Percentiles rank a stretch among this genome's conserved stretches.
phyloP scores from a whole-genome alignment of 106 monocot genomes.

The Allium cepa region DNA sequence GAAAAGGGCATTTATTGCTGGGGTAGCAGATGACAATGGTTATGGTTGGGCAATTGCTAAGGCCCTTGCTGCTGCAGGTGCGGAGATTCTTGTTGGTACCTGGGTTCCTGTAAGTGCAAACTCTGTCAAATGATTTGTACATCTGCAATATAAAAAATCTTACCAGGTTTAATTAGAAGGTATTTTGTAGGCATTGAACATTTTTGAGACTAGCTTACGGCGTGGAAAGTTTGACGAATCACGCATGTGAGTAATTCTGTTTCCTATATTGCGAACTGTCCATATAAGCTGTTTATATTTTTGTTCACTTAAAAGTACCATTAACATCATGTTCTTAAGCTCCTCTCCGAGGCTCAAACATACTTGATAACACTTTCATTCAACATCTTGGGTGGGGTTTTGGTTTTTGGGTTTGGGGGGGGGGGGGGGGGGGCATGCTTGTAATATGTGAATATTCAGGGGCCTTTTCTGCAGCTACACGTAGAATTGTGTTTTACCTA shows the following conservation, averaged over 20 bases:
- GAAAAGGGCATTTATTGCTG: slow-evolving; percentile 91
- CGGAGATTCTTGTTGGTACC: slow-evolving; percentile 94
- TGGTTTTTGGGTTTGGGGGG: too few species aligned
- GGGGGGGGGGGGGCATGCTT: too few species aligned
- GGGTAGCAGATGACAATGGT: slow-evolving; percentile 94
- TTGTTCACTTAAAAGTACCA: too few species aligned
- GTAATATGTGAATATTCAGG: too few species aligned
- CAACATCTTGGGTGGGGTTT: too few species aligned
- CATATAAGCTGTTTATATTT: too few species aligned
- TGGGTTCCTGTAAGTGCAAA: slow-evolving; percentile 84
- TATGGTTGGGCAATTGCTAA: slow-evolving; percentile 99
- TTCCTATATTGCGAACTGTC: too few species aligned
- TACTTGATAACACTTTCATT: too few species aligned
- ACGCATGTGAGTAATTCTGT: slow-evolving; percentile 35
- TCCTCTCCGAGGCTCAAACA: too few species aligned
- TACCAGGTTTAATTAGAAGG: background rate
- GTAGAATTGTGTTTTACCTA: background rate
- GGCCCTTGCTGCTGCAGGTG: slow-evolving; percentile 91
- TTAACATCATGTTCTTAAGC: too few species aligned
- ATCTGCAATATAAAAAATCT: background rate
- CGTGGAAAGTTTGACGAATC: slow-evolving; percentile 90
- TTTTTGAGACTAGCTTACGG: slow-evolving; percentile 86
- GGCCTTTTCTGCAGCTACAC: too few species aligned
- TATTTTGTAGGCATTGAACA: slow-evolving; percentile 65
- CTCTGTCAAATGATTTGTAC: background rate